phyloP scores from a whole-genome alignment of 2,329 filamentous ascomycete genomes.

The Pseudogymnoascus sp. region DNA sequence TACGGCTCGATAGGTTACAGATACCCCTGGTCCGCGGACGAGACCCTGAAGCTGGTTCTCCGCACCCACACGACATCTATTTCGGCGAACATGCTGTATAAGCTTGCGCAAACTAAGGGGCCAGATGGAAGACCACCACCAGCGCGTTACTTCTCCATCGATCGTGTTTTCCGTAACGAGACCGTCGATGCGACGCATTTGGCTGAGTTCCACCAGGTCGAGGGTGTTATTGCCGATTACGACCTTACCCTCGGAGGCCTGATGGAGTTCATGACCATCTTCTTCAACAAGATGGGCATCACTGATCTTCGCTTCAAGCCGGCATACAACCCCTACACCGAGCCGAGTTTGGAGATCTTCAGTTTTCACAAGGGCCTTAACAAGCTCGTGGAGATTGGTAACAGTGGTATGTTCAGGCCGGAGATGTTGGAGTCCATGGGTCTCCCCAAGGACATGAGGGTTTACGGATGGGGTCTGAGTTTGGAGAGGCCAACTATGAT shows the following conservation, averaged over 20 bases:
- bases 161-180: conserved; percentile 96
- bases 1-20: conserved; percentile 95
- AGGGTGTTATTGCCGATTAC: conserved; percentile 97
- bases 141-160: conserved; percentile 97
- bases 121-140: conserved; percentile 58
- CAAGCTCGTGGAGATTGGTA: conserved; percentile 95
- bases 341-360: conserved; percentile 98
- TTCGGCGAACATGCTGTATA: conserved; percentile 83
- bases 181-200: conserved; percentile 94
- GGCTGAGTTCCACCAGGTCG: conserved; percentile 97
- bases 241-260: conserved; percentile 84
- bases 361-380: conserved; percentile 82
- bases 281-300: conserved; percentile 96
- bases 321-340: conserved; percentile 91
- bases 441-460: conserved; percentile 79
- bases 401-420: conserved; percentile 96
- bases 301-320: conserved; percentile 87
- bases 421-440: conserved; percentile 97
- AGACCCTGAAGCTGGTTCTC: conserved; percentile 79
- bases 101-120: conserved; percentile 73
- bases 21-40: conserved; percentile 85
- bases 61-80: conserved; percentile 95
- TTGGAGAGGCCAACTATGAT: conserved; percentile 97
- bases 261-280: conserved; percentile 90
- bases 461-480: conserved; percentile 89